Base-by-base conservation (phyloP, 2,329 filamentous ascomycete species). In the Aspergillus pseudoterreus region DNA sequence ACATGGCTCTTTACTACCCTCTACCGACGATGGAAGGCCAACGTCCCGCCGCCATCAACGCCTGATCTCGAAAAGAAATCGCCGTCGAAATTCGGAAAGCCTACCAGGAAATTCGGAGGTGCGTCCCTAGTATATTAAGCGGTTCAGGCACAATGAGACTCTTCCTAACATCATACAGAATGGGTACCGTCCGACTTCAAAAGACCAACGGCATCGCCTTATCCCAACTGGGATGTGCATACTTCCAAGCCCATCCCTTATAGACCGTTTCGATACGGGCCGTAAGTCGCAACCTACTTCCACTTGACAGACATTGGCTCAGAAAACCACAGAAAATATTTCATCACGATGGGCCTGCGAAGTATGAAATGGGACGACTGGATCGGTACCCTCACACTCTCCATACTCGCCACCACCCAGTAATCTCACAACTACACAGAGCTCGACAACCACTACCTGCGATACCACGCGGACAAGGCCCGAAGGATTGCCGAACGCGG, bases 261-360 rank as follows among this genome's bases (percentile, higher is more conserved):
- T 70, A 81, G 88, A 5, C 87, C 88, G 0, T 92, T 92, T 68
- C 82, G 86, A 60, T 82, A 90, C 66, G 88, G 88, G 0, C 87
- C 87, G 66, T 74, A 65, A 67, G 69, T 71, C 46, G 12, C 14
- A 8, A 38, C 3, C 15, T 12, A 5, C 27, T 33, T 9, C 43
- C 33, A 14, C 10, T 21, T 4, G 5, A 8, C 27, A 12, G 12
- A 17, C 35, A 38, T 43, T 35, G 5, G 35, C 38, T 36, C 30
- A 55, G 8, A 52, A 14, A 21, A 41, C 6, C 32, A 30, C 45
- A 74, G 71, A 6, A 87, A 84, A 55, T 90, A 91, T 68, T 81
- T 87, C 63, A 79, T 89, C 52, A 91, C 85, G 1, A 88, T 92
- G 85, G 88, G 88, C 0, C 76, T 92, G 2, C 80, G 88, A n/a